phyloP scores from a whole-genome alignment of 306 rosid genomes.

The Inga leiocalycina region DNA sequence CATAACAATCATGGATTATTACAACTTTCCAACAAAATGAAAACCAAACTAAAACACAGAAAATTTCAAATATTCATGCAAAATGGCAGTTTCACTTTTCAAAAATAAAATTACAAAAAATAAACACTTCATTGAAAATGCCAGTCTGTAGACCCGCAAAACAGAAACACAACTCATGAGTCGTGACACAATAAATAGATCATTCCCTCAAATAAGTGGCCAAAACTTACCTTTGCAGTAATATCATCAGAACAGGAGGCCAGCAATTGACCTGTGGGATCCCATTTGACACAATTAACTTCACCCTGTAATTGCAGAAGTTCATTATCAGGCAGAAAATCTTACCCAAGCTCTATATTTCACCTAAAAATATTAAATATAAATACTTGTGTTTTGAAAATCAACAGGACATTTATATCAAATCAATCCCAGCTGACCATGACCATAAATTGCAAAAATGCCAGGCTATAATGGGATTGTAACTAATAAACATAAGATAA shows the following conservation, averaged over 20 bases:
- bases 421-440: constrained; percentile 25
- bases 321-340: constrained; percentile 32
- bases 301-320: constrained; percentile 56
- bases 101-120: neutral
- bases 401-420: constrained; percentile 9
- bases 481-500: constrained; percentile 24
- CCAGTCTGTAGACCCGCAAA: neutral
- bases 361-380: constrained; percentile 9
- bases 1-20: constrained; percentile 27
- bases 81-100: neutral
- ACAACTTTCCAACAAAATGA: constrained; percentile 14
- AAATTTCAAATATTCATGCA: neutral
- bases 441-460: constrained; percentile 17
- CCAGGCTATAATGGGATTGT: neutral
- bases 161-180: neutral
- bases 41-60: constrained; percentile 1
- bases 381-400: neutral
- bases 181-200: neutral
- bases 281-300: constrained; percentile 97
- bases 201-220: neutral
- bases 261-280: constrained; percentile 85
- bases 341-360: constrained; percentile 14
- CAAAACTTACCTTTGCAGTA: constrained; percentile 74
- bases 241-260: constrained; percentile 97
- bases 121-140: neutral